Evolutionary conservation across 192 early-diverging fungal genomes (phyloP).

Genomic region (Neocallimastix lanati): DNA sequence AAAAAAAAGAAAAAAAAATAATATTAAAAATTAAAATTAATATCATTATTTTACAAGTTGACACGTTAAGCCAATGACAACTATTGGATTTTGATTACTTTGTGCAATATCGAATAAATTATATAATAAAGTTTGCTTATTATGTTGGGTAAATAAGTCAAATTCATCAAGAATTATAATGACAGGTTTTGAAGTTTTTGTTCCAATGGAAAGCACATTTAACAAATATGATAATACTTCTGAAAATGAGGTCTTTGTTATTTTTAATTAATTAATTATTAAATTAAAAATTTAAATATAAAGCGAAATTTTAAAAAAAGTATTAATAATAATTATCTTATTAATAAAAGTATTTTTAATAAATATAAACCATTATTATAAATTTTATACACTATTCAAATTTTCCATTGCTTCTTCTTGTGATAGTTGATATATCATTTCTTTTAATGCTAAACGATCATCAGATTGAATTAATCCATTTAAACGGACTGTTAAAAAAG

Average conservation of each 20-base stretch:
- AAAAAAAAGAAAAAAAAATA: too few relatives aligned
- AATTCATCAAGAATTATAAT: conserved; percentile 87
- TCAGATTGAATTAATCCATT: background rate
- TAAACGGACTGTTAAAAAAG: background rate
- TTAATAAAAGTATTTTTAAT: too few relatives aligned
- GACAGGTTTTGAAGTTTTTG: conserved; percentile 32
- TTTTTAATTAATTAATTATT: too few relatives aligned
- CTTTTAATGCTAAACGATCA: background rate
- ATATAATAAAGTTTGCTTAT: conserved; percentile 84
- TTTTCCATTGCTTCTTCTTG: background rate
- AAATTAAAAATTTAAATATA: too few relatives aligned
- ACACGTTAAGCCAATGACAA: conserved; percentile 68
- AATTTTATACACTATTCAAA: background rate
- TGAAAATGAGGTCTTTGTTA: conserved; percentile 44
- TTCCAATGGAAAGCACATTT: conserved; percentile 35
- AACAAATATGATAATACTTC: conserved; percentile 48
- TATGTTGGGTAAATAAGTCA: conserved; percentile 75
- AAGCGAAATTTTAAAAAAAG: background rate
- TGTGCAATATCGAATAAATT: conserved; percentile 84
- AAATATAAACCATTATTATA: too few relatives aligned
- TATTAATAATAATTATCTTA: background rate
- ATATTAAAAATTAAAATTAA: background rate
- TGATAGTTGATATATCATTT: background rate
- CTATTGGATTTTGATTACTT: conserved; percentile 62
- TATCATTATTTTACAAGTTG: conserved; percentile 25